These are phyloP conservation scores for Patellifolia procumbens DNA, from an alignment of 179 eudicot species.

Conservation along the genomic window DNA sequence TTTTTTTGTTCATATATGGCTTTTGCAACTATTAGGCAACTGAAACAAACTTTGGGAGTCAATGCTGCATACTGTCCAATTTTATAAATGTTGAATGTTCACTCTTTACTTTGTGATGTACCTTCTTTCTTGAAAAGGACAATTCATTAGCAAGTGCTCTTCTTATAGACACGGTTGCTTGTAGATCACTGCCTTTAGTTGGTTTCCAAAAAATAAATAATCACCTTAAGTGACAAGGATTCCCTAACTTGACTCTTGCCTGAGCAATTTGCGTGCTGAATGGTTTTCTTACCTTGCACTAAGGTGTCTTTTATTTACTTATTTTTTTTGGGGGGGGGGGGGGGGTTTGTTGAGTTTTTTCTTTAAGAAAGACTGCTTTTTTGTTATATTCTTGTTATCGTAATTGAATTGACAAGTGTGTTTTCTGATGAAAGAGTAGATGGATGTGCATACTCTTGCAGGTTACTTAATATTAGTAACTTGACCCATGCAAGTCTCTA, in stretches of 20 bases:
- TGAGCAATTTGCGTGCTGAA: neutral
- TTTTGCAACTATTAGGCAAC: neutral
- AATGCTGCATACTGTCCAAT: conserved; percentile 9
- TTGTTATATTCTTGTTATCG: neutral
- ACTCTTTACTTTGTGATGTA: neutral
- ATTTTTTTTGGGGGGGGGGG: too few relatives aligned
- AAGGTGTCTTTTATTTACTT: neutral
- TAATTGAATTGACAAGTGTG: neutral
- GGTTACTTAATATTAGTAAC: neutral
- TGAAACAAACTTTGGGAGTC: neutral
- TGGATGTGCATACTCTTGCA: neutral
- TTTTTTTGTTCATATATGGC: neutral
- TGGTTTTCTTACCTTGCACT: neutral
- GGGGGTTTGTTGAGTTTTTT: neutral
- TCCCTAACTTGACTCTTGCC: neutral
- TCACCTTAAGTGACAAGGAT: neutral
- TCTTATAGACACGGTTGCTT: neutral
- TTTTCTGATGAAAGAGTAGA: neutral
- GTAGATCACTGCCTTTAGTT: neutral
- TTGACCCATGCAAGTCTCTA: neutral
- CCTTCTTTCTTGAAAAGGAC: neutral
- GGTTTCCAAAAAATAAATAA: neutral
- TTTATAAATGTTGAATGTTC: neutral
- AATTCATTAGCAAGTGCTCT: neutral
- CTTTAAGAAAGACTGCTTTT: neutral